A percentile compares a stretch with the other conserved stretches of the same genome.
phyloP scores from a whole-genome alignment of 306 rosid species.

The Vicia villosa region DNA sequence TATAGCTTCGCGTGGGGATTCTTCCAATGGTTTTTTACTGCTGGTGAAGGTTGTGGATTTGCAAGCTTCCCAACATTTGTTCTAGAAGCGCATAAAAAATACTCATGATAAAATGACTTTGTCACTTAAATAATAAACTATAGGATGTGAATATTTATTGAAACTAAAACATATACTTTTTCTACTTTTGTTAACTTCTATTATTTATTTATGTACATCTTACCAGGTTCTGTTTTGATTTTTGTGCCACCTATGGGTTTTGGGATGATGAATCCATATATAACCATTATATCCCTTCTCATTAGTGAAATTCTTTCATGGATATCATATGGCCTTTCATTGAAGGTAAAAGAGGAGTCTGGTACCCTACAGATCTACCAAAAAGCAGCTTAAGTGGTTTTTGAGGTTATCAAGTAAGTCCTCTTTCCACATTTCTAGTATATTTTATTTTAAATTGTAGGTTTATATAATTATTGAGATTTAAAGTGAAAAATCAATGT shows the following conservation, averaged over 20 bases:
- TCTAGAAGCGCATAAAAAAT: constrained; percentile 40
- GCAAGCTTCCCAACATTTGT: constrained; percentile 53
- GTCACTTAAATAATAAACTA: too few species aligned
- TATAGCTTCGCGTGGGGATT: constrained; percentile 53
- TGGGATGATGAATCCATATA: constrained; percentile 55
- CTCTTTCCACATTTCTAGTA: background rate
- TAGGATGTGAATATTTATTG: too few species aligned
- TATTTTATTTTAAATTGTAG: background rate
- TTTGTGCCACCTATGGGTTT: constrained; percentile 55
- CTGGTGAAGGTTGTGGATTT: constrained; percentile 56
- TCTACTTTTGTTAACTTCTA: background rate
- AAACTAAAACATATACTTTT: too few species aligned
- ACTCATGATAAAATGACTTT: too few species aligned
- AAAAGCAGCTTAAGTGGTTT: constrained; percentile 44
- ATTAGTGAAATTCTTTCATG: constrained; percentile 56
- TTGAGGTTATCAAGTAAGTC: constrained; percentile 51
- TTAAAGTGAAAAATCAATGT: background rate
- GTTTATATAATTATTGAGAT: background rate
- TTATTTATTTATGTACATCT: constrained; percentile 3
- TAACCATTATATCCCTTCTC: constrained; percentile 48
- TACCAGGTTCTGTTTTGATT: constrained; percentile 51
- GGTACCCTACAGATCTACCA: constrained; percentile 47
- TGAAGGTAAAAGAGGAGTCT: constrained; percentile 40
- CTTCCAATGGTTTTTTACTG: constrained; percentile 60
- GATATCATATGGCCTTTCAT: constrained; percentile 63